Evolutionary conservation across 306 rosid genomes (phyloP), one percentile per base, ranked within the genome.

Genomic region (Geum urbanum): DNA sequence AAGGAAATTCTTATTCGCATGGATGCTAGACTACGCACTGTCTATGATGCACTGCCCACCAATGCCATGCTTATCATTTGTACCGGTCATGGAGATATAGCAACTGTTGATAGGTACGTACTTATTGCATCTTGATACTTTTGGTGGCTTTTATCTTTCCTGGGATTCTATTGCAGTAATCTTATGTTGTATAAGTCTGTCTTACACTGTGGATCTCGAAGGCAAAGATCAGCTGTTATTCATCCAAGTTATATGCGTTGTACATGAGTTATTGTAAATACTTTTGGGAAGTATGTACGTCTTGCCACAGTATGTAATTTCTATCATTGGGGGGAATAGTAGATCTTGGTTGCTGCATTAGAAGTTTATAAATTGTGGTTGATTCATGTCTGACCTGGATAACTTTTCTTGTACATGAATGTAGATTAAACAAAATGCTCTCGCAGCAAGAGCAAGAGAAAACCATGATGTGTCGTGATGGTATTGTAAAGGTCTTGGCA

Each of bases 81-180:
- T 85, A 84, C 99, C 0, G 99, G 99, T 72, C 99, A 91, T 56
- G 99, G 99, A 49, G 96, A 95, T 80, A 89, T 89, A 37, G 91
- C 96, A 56, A 58, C 88, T 60, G 96, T 91, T n/a, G 84, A 82
- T 71, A 95, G 99, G 99, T 95, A 86, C 43, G 80, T 39, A 37
- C 48, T 60, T 66, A n/a, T 52, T 44, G 43, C 67, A 53, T 70
- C 65, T 74, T 53, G 19, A 53, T 51, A 37, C 39, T 27, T 35
- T 22, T 44, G 57, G 43, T 18, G 24, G 7, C 16, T 58, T 10
- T 15, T 46, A 37, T 11, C 8, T 14, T 50, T 51, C 58, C 32
- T 47, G n/a, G 20, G 12, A 16, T 60, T 35, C 22, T 15, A 9
- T 35, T 37, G 37, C 20, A 35, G 65, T 37, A 37, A 11, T 19